A percentile compares a stretch with the other conserved stretches of the same genome.
Evolutionary conservation across 2,329 filamentous ascomycete species (phyloP).

Genomic region (Phyllosticta citrichinensis): DNA sequence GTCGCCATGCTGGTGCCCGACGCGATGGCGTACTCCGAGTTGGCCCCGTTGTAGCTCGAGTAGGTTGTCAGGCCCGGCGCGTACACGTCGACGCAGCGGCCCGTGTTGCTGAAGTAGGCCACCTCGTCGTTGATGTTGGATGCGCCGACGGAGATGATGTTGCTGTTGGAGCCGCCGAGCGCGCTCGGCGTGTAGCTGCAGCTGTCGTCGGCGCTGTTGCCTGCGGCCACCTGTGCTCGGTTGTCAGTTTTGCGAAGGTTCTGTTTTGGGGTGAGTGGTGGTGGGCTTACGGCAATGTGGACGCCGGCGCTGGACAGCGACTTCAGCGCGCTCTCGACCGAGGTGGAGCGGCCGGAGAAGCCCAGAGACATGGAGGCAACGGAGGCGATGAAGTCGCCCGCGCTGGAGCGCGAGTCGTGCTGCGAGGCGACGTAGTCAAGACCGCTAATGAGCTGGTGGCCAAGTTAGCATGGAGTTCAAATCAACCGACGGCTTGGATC

Average conservation of each 20-base stretch:
- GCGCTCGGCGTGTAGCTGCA: slow-evolving; percentile 21
- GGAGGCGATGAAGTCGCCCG: slow-evolving; percentile 19
- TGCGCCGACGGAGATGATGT: slow-evolving; percentile 30
- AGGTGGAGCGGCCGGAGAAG: slow-evolving; percentile 14
- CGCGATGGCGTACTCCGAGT: slow-evolving; percentile 36
- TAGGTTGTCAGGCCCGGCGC: slow-evolving; percentile 28
- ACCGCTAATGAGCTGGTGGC: slow-evolving; percentile 22
- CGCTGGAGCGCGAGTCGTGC: slow-evolving; percentile 22
- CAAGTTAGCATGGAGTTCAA: not conserved
- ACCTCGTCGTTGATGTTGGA: slow-evolving; percentile 21
- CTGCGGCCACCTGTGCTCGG: slow-evolving; percentile 19
- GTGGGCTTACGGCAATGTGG: slow-evolving; percentile 9
- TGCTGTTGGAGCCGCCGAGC: slow-evolving; percentile 17
- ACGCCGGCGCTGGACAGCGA: not conserved
- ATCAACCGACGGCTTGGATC: not conserved
- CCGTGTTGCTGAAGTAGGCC: slow-evolving; percentile 27
- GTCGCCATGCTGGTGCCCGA: slow-evolving; percentile 53
- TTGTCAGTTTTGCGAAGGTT: no score
- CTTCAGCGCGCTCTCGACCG: not conserved
- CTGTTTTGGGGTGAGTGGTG: no score
- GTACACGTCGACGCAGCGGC: slow-evolving; percentile 25
- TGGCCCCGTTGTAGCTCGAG: slow-evolving; percentile 32
- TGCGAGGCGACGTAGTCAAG: slow-evolving; percentile 29
- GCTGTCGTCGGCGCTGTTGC: slow-evolving; percentile 24
- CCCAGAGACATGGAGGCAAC: slow-evolving; percentile 32